Percentiles rank a stretch among this genome's conserved stretches.
phyloP scores from a whole-genome alignment of 495 filamentous ascomycete genomes.

The Letharia lupina region DNA sequence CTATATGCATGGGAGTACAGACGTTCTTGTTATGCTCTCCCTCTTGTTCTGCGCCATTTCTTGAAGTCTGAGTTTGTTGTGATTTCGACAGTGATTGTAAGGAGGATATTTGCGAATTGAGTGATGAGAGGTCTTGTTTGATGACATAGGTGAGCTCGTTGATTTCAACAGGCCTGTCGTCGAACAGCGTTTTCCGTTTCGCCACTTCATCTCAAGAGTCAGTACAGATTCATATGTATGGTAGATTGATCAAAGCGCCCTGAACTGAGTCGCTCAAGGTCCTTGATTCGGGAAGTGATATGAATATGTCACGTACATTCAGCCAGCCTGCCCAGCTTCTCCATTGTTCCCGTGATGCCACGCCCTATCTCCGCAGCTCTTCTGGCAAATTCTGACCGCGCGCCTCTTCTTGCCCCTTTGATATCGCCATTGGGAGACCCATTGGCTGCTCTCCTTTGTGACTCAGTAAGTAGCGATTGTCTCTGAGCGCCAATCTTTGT shows the following conservation, averaged over 20 bases:
- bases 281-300: neutral
- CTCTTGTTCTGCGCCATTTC: slow-evolving; percentile 61
- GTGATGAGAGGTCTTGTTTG: slow-evolving; percentile 87
- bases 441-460: slow-evolving; percentile 63
- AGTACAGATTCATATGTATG: neutral
- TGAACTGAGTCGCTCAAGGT: neutral
- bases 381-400: slow-evolving; percentile 77
- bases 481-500: slow-evolving; percentile 68
- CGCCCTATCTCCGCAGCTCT: slow-evolving; percentile 82
- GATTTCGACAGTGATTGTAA: slow-evolving; percentile 63
- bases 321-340: slow-evolving; percentile 84
- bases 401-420: slow-evolving; percentile 33
- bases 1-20: slow-evolving; percentile 16
- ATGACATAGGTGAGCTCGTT: slow-evolving; percentile 93
- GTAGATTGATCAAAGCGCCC: neutral
- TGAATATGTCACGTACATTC: slow-evolving; percentile 46
- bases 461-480: slow-evolving; percentile 68
- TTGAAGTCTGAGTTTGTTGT: slow-evolving; percentile 58
- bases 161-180: slow-evolving; percentile 93
- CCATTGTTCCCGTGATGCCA: slow-evolving; percentile 85
- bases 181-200: slow-evolving; percentile 92
- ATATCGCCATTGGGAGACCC: slow-evolving; percentile 43
- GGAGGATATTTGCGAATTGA: slow-evolving; percentile 78
- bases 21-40: slow-evolving; percentile 96
- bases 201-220: slow-evolving; percentile 51